A percentile compares a stretch with the other conserved stretches of the same genome.
These are phyloP conservation scores for Candida nitratophila DNA, from an alignment of 805 yeast genomes.

Conservation along the genomic window DNA sequence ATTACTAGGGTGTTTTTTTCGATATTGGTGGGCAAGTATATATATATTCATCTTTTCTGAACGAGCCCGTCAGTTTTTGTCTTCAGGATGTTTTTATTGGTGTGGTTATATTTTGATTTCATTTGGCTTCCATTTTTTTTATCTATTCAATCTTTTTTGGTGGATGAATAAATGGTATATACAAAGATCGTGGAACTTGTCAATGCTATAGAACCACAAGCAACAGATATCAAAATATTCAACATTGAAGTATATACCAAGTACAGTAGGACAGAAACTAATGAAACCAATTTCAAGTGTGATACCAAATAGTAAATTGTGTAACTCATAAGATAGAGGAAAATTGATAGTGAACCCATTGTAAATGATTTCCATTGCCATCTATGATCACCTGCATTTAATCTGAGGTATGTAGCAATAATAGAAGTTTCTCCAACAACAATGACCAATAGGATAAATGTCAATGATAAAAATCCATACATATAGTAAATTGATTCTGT, in stretches of 20 bases:
- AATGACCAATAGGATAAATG: conserved; percentile 50
- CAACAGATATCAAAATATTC: conserved; percentile 54
- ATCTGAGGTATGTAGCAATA: conserved; percentile 57
- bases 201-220: conserved; percentile 72
- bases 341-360: conserved; percentile 61
- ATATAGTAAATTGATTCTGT: conserved; percentile 71
- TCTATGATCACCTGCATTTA: conserved; percentile 40
- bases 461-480: conserved; percentile 69
- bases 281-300: conserved; percentile 55
- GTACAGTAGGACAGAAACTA: conserved; percentile 60
- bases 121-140: background rate
- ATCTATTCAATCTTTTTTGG: conserved; percentile 41
- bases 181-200: conserved; percentile 62
- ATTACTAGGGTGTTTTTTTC: no score
- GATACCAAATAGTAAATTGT: conserved; percentile 58
- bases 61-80: no score
- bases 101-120: no score
- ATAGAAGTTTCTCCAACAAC: conserved; percentile 68
- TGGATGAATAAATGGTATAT: conserved; percentile 49
- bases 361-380: conserved; percentile 86
- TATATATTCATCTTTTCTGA: no score
- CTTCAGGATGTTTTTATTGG: no score
- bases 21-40: no score
- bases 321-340: conserved; percentile 62
- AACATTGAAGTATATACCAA: conserved; percentile 65